Evolutionary conservation across 345 rosid species (phyloP), one percentile per base, ranked within the genome.

Genomic region (Salix exigua): DNA sequence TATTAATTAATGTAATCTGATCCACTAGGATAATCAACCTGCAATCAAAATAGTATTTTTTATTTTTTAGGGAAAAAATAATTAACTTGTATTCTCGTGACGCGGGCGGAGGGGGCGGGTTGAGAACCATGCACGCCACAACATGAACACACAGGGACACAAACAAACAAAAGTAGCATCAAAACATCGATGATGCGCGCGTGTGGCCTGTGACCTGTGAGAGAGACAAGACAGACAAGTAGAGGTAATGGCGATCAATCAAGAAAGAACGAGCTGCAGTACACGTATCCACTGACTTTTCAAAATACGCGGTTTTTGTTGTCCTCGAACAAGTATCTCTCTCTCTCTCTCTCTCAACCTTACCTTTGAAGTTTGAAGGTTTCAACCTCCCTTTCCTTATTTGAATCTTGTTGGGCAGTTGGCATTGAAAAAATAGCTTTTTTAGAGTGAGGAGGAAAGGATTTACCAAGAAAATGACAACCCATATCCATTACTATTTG

Each of bases 291-390:
- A 73, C 77, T 58, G 82, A 73, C 50, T 73, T 68, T 79, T 79
- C 82, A 72, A 80, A 72, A 72, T 25, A 76, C 80, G 80, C 83
- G 83, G 77, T 80, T 75, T 80, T 66, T n/a, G 30, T 25, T 19
- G 9, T 61, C 19, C n/a, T 46, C 69, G 37, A 12, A n/a, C 66
- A 11, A 58, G 7, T 68, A 30, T 16, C 72, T 4, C 68, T 62
- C 64, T 33, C 68, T 62, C 64, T 33, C 64, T 73, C 71, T 30
- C 62, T 74, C 60, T 70, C 26, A n/a, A 10, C 48, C 53, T 55
- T 60, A 13, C 40, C 63, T 72, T 80, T 76, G 77, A 80, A 80
- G 77, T 72, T 80, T 76, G 77, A 80, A 80, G 77, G 55, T 76
- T 80, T 80, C 80, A 80, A 80, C 72, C 21, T 50, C 31, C 19